A percentile compares a stretch with the other conserved stretches of the same genome.
Conservation (phyloP, 2,329 filamentous ascomycete genomes). For the Sclerotinia subarctica region DNA sequence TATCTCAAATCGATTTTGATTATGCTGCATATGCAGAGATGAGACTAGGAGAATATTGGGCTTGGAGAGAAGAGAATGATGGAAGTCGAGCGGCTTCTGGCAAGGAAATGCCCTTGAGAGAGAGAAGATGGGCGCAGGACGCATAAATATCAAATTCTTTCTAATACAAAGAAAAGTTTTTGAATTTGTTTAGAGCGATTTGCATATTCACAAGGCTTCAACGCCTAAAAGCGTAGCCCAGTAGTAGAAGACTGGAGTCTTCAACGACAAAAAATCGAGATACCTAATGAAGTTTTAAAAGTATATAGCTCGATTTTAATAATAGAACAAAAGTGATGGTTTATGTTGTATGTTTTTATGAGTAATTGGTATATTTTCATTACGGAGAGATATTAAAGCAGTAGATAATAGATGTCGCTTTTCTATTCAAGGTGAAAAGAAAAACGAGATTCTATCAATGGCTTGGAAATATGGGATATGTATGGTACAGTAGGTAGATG, state of each 20-base stretch:
- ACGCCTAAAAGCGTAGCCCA: conserved; percentile 18
- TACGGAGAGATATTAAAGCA: not conserved
- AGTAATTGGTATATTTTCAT: not conserved
- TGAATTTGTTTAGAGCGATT: conserved; percentile 12
- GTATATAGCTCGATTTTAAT: conserved; percentile 8
- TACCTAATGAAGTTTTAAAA: conserved; percentile 15
- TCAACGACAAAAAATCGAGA: conserved; percentile 20
- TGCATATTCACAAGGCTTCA: conserved; percentile 25
- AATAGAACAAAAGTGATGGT: not conserved
- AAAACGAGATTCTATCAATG: not conserved
- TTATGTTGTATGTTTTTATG: not conserved
- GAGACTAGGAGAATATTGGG: conserved; percentile 86
- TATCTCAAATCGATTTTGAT: conserved; percentile 95
- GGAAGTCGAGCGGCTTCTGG: conserved; percentile 55
- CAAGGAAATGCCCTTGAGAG: conserved; percentile 67
- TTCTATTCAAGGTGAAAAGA: not conserved
- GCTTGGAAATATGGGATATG: not conserved
- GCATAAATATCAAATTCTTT: conserved; percentile 20
- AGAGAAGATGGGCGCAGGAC: conserved; percentile 65
- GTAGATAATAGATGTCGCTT: too few species aligned
- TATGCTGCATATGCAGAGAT: conserved; percentile 88
- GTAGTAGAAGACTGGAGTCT: conserved; percentile 18
- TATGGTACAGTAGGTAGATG: not conserved
- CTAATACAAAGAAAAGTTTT: not conserved
- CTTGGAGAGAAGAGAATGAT: conserved; percentile 74